phyloP scores from a whole-genome alignment of 1,139 yeast genomes.

The Kurtzmaniella quercitrusa region DNA sequence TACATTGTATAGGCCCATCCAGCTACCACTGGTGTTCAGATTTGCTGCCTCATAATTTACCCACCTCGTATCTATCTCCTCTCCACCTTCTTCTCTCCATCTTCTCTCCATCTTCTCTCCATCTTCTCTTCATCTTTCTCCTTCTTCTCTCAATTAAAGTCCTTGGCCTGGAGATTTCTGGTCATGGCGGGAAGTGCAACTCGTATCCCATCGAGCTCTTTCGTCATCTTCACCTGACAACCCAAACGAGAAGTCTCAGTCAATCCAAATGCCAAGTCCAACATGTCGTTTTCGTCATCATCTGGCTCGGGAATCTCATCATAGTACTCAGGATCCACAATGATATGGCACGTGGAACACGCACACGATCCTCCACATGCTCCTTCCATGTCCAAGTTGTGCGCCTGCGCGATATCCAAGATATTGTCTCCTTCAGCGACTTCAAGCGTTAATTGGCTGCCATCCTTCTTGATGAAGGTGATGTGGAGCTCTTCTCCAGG shows the following conservation, averaged over 20 bases:
- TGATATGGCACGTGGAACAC: slow-evolving; percentile 95
- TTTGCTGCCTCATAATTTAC: too few species aligned
- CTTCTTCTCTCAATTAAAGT: slow-evolving; percentile 45
- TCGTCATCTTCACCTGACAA: slow-evolving; percentile 86
- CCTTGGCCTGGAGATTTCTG: slow-evolving; percentile 77
- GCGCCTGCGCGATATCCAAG: slow-evolving; percentile 91
- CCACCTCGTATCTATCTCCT: too few species aligned
- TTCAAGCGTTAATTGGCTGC: slow-evolving; percentile 73
- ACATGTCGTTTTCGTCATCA: slow-evolving; percentile 97
- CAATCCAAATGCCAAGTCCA: slow-evolving; percentile 93
- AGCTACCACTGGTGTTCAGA: too few species aligned
- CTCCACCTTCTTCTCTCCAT: too few species aligned
- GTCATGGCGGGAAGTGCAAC: slow-evolving; percentile 99
- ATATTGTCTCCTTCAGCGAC: slow-evolving; percentile 91
- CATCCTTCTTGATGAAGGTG: slow-evolving; percentile 91
- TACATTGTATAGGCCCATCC: not conserved
- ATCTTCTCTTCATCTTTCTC: not conserved
- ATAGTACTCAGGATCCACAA: slow-evolving; percentile 90
- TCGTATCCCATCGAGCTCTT: slow-evolving; percentile 86
- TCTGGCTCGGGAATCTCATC: slow-evolving; percentile 92
- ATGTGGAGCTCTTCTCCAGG: slow-evolving; percentile 91
- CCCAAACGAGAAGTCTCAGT: slow-evolving; percentile 96
- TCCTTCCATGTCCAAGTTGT: slow-evolving; percentile 93
- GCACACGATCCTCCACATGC: slow-evolving; percentile 99
- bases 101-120: not conserved